Base-by-base conservation (phyloP, 768 basidiomycete species). In the Clavulina sp. region DNA sequence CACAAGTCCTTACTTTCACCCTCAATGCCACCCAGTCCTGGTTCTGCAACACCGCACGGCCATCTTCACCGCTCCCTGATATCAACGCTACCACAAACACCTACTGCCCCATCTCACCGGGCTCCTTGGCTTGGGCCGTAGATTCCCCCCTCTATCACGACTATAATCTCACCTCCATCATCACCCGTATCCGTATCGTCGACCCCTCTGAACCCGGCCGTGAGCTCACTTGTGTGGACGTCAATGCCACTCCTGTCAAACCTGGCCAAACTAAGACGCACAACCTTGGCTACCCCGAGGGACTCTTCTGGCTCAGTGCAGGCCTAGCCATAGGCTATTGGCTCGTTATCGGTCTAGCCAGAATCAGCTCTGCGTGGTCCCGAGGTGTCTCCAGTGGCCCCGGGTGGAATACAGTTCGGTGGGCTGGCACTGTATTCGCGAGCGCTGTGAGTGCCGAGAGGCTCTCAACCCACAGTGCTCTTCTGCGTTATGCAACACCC, bases 401-500 rank as follows among this genome's bases (percentile, higher is more conserved):
- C 61, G 55, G 62, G 50, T 78, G 84, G 80, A 66, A 77, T 41
- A 73, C 80, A 60, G 70, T 84, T 13, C 81, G 91, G 60, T 84
- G 84, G 65, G 78, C 77, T 5, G 86, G 91, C 4, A 87, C 87
- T 58, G 81, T 96, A 59, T 67, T 93, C 36, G 84, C 88, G 19
- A 92, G 91, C 65, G 88, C 91, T 0, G 77, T 93, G 58, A 91
- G 89, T 51, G 95, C 93, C 4, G 89, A 92, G 63, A 74, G 84
- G 33, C 70, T 97, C 33, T 78, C 87, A 3, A 75, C 80, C 24
- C 82, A 81, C 19, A 86, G 87, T 16, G 86, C 87, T 0, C 70
- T 97, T 49, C 73, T 95, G 68, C 71, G 92, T 49, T 97, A 91
- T 61, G 80, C 82, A 58, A 93, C 95, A 0, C 93, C 95, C 2